phyloP scores from a whole-genome alignment of 352 stramenopile genomes.

The Pythium aquatile region DNA sequence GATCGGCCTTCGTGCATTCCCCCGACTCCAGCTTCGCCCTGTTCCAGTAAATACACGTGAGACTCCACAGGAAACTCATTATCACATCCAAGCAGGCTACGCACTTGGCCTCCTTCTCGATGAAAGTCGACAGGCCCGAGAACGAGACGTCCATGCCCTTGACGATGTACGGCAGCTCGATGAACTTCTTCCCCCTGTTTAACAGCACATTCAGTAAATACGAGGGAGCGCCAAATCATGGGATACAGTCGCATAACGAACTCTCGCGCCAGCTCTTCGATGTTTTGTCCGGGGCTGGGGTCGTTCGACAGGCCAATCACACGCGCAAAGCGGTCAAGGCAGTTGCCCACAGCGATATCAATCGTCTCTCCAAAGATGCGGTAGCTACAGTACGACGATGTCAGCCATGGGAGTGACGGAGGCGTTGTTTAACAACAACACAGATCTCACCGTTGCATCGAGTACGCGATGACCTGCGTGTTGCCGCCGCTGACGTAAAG shows the following conservation, averaged over 20 bases:
- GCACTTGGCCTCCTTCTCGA: conserved; percentile 93
- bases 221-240: not conserved
- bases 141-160: conserved; percentile 99
- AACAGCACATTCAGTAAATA: not conserved
- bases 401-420: too few relatives aligned
- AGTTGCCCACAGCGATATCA: conserved; percentile 99
- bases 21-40: conserved; percentile 81
- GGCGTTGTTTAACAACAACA: not conserved
- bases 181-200: conserved; percentile 81
- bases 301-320: conserved; percentile 97
- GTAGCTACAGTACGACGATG: conserved; percentile 63
- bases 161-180: conserved; percentile 98
- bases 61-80: not conserved
- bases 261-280: conserved; percentile 97
- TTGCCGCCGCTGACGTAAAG: conserved; percentile 99
- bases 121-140: conserved; percentile 96
- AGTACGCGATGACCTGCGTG: conserved; percentile 95
- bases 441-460: conserved; percentile 68
- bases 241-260: conserved; percentile 27
- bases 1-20: conserved; percentile 93
- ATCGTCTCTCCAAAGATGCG: conserved; percentile 99
- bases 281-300: conserved; percentile 98
- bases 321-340: conserved; percentile 96
- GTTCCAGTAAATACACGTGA: conserved; percentile 4
- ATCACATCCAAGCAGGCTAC: conserved; percentile 2